Evolutionary conservation across 192 early-diverging fungal genomes (phyloP).

Genomic region (Coemansia sp.): DNA sequence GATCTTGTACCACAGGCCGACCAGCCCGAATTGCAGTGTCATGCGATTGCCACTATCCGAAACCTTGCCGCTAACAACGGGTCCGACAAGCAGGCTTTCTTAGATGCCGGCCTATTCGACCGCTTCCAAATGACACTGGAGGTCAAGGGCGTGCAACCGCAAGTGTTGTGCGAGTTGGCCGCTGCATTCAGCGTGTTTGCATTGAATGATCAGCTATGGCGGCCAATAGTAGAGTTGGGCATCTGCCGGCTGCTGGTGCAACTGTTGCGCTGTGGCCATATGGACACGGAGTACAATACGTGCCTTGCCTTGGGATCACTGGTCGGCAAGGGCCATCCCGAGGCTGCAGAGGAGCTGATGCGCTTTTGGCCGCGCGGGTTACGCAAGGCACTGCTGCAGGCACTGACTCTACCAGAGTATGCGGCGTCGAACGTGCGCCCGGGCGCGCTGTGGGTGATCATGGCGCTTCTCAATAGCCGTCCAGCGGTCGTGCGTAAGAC

Average conservation of each 20-base stretch:
- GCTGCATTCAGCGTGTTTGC: constrained; percentile 81
- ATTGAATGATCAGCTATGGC: constrained; percentile 69
- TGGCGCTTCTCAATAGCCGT: constrained; percentile 22
- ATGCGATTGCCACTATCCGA: constrained; percentile 77
- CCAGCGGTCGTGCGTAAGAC: constrained; percentile 10
- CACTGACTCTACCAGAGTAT: constrained; percentile 16
- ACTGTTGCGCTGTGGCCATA: constrained; percentile 41
- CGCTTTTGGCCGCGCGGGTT: constrained; percentile 57
- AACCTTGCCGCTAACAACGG: constrained; percentile 78
- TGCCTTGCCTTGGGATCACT: constrained; percentile 72
- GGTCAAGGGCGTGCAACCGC: constrained; percentile 15
- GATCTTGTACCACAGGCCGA: constrained; percentile 46
- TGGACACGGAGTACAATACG: constrained; percentile 71
- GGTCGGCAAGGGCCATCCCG: constrained; percentile 37
- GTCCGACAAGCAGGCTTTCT: constrained; percentile 66
- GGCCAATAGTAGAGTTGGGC: constrained; percentile 56
- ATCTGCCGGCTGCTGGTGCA: constrained; percentile 67
- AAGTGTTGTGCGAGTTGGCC: constrained; percentile 74
- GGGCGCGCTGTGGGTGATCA: constrained; percentile 26
- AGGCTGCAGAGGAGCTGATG: constrained; percentile 34
- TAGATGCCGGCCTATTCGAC: constrained; percentile 72
- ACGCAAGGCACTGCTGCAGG: constrained; percentile 60
- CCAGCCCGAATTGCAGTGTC: constrained; percentile 81
- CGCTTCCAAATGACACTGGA: constrained; percentile 49
- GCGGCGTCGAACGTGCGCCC: constrained; percentile 19